phyloP scores from a whole-genome alignment of 2,329 filamentous ascomycete genomes.

The Beauveria varroae region DNA sequence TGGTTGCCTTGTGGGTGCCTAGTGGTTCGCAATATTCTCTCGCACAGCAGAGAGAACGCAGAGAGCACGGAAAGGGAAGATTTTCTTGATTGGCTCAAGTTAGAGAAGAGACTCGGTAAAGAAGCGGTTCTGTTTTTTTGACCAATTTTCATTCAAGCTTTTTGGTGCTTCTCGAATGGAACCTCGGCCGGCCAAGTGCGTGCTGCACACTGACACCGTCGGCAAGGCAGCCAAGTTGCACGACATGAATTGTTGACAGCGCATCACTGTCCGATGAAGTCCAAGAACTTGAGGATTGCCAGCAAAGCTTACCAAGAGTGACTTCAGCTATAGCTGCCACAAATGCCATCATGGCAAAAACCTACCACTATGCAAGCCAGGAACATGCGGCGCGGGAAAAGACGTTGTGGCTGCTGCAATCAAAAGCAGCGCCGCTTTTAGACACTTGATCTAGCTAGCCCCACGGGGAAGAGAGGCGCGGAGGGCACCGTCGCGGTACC shows the following conservation, averaged over 20 bases:
- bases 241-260: not conserved
- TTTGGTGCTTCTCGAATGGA: too few relatives aligned
- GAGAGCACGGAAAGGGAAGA: not conserved
- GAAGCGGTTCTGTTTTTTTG: too few relatives aligned
- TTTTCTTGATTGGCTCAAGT: too few relatives aligned
- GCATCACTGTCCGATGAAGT: not conserved
- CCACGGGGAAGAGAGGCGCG: not conserved
- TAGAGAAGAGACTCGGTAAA: too few relatives aligned
- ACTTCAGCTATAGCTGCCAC: not conserved
- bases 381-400: too few relatives aligned
- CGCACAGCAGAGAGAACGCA: not conserved
- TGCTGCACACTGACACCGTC: too few relatives aligned
- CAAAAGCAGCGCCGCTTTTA: slow-evolving; percentile 3
- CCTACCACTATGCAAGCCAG: not conserved
- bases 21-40: slow-evolving; percentile 1
- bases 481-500: not conserved
- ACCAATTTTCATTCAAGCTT: too few relatives aligned
- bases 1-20: not conserved
- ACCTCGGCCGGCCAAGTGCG: too few relatives aligned
- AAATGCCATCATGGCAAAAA: not conserved
- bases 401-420: too few relatives aligned
- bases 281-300: not conserved
- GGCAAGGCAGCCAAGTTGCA: not conserved
- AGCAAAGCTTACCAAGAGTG: not conserved
- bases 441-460: not conserved